phyloP scores from a whole-genome alignment of 805 yeast species.

The Lachancea cidri region DNA sequence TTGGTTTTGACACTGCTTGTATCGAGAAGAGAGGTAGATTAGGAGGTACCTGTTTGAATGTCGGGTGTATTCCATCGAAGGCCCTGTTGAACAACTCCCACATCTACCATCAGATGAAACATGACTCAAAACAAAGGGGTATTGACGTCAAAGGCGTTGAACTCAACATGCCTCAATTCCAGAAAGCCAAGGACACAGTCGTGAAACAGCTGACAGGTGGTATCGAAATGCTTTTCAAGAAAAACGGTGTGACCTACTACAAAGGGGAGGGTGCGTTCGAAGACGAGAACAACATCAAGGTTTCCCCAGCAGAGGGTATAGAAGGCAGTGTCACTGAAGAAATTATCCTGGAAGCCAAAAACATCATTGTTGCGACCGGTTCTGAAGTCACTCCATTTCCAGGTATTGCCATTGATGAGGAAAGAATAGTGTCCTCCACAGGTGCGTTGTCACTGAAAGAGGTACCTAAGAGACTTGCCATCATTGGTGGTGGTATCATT shows the following conservation, averaged over 20 bases:
- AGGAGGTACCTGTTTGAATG: slow-evolving; percentile 98
- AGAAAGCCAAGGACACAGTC: slow-evolving; percentile 86
- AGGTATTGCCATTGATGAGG: slow-evolving; percentile 93
- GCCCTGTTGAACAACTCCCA: slow-evolving; percentile 93
- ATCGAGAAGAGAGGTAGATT: slow-evolving; percentile 92
- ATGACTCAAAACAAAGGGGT: slow-evolving; percentile 84
- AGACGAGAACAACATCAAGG: slow-evolving; percentile 71
- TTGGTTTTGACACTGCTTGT: slow-evolving; percentile 92
- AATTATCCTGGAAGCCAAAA: slow-evolving; percentile 67
- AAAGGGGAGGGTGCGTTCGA: slow-evolving; percentile 90
- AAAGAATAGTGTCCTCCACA: slow-evolving; percentile 93
- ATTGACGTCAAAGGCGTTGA: slow-evolving; percentile 69
- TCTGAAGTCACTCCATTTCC: slow-evolving; percentile 99
- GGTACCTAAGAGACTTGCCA: slow-evolving; percentile 84
- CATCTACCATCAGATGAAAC: slow-evolving; percentile 79
- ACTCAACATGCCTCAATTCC: slow-evolving; percentile 72
- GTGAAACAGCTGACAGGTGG: slow-evolving; percentile 91
- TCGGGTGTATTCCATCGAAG: slow-evolving; percentile 98
- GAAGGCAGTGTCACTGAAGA: slow-evolving; percentile 63
- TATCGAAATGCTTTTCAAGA: slow-evolving; percentile 90
- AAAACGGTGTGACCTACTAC: slow-evolving; percentile 89
- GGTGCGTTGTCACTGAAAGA: slow-evolving; percentile 83
- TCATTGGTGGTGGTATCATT: slow-evolving; percentile 99
- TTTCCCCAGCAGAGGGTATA: slow-evolving; percentile 81
- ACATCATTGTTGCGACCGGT: slow-evolving; percentile 95